Evolutionary conservation across 768 basidiomycete genomes (phyloP).

Genomic region (Boletus insuetus): DNA sequence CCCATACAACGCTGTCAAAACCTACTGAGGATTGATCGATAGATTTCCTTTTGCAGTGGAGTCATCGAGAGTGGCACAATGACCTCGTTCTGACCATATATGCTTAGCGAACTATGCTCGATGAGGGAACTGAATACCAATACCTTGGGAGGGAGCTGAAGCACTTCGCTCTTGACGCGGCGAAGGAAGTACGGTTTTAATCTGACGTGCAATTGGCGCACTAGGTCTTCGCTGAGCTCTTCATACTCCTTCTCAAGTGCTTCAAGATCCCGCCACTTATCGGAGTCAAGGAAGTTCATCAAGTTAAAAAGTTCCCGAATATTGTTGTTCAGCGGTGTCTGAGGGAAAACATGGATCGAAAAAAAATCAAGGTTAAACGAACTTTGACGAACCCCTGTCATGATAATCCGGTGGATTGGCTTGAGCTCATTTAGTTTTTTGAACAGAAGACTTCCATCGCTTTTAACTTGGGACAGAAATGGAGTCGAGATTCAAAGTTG

Average conservation of each 20-base stretch:
- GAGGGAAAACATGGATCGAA: neutral
- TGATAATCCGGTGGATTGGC: constrained; percentile 75
- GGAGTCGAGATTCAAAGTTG: neutral
- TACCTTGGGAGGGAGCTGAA: constrained; percentile 91
- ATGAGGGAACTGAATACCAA: constrained; percentile 39
- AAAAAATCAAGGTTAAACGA: neutral
- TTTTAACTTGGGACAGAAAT: constrained; percentile 63
- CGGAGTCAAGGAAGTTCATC: constrained; percentile 90
- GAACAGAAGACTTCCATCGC: constrained; percentile 75
- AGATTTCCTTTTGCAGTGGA: constrained; percentile 83
- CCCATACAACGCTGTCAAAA: constrained; percentile 7
- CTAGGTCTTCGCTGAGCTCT: constrained; percentile 73
- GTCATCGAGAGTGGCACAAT: constrained; percentile 90
- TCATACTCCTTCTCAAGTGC: constrained; percentile 71
- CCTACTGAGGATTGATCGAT: constrained; percentile 78
- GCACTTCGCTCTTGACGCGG: constrained; percentile 88
- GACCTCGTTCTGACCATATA: constrained; percentile 67
- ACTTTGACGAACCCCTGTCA: constrained; percentile 68
- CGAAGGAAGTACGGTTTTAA: constrained; percentile 91
- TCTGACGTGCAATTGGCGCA: constrained; percentile 74
- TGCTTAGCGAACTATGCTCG: neutral
- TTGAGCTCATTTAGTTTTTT: constrained; percentile 79
- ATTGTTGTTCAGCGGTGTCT: constrained; percentile 97
- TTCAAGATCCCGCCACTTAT: constrained; percentile 73
- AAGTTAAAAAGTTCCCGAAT: constrained; percentile 95